Conservation (phyloP, 768 basidiomycete species). For the Tylopilus balloui region DNA sequence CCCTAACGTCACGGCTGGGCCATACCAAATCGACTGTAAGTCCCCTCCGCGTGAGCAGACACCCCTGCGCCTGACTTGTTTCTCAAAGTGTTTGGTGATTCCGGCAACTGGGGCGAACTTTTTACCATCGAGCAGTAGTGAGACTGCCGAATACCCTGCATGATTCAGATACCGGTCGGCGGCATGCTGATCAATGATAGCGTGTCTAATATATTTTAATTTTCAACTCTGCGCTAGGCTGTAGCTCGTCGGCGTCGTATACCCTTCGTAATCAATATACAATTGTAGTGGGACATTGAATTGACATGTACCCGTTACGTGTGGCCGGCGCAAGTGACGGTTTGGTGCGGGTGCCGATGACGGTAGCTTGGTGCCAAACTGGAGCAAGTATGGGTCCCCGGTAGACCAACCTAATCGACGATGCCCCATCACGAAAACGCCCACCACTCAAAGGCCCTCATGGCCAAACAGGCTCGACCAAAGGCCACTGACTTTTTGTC, state of each 20-base stretch:
- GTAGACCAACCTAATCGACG: background rate
- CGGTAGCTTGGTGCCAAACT: too few relatives aligned
- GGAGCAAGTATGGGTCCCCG: constrained; percentile 9
- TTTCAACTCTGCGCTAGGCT: too few relatives aligned
- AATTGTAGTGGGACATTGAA: too few relatives aligned
- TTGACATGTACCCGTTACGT: too few relatives aligned
- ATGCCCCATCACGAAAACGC: background rate
- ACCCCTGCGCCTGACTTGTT: constrained; percentile 1
- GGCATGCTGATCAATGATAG: too few relatives aligned
- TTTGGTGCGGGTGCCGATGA: too few relatives aligned
- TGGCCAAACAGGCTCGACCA: constrained; percentile 9
- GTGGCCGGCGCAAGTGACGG: too few relatives aligned
- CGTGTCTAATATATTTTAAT: too few relatives aligned
- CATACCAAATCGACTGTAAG: constrained; percentile 34
- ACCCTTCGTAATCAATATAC: too few relatives aligned
- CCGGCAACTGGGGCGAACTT: constrained; percentile 26
- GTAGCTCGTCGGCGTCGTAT: too few relatives aligned
- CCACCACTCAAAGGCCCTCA: constrained; percentile 4
- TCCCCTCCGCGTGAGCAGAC: background rate
- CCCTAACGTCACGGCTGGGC: constrained; percentile 26
- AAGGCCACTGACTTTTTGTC: constrained; percentile 18
- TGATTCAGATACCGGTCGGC: too few relatives aligned
- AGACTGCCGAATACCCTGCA: too few relatives aligned
- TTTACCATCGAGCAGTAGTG: constrained; percentile 25
- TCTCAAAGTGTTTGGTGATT: constrained; percentile 32